Evolutionary conservation across 2,329 filamentous ascomycete species (phyloP).

Genomic region (Xylaria polymorpha): DNA sequence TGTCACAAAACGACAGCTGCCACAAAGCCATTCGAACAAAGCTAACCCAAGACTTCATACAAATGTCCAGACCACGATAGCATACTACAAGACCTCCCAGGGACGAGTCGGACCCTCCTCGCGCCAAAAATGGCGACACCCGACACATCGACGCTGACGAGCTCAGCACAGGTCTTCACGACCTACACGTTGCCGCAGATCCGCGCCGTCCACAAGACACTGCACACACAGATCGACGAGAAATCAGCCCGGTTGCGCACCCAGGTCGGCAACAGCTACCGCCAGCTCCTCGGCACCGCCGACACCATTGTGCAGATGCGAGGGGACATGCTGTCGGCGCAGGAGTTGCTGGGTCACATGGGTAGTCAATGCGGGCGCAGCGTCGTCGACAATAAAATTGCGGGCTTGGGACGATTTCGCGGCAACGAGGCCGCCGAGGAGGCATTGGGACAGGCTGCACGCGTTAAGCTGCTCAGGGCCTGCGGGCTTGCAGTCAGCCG

Average conservation of each 20-base stretch:
- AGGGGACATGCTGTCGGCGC: constrained; percentile 77
- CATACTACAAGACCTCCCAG: background rate
- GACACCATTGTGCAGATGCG: constrained; percentile 96
- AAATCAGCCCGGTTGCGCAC: constrained; percentile 71
- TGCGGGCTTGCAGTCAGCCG: constrained; percentile 63
- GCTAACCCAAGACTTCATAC: constrained; percentile 2
- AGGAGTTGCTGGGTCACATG: constrained; percentile 76
- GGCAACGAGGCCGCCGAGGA: constrained; percentile 43
- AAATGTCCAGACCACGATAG: constrained; percentile 27
- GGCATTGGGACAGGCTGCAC: constrained; percentile 52
- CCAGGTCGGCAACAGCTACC: constrained; percentile 77
- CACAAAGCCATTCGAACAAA: background rate
- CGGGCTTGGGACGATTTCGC: constrained; percentile 64
- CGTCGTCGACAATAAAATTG: constrained; percentile 73
- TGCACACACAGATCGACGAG: constrained; percentile 70
- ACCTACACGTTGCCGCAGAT: constrained; percentile 71
- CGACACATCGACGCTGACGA: constrained; percentile 61
- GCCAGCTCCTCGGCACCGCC: constrained; percentile 89
- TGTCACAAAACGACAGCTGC: background rate
- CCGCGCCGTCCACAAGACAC: constrained; percentile 69
- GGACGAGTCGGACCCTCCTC: constrained; percentile 17
- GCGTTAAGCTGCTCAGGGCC: constrained; percentile 62
- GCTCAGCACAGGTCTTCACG: constrained; percentile 66
- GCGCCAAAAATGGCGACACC: constrained; percentile 50
- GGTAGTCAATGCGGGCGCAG: constrained; percentile 81